These are phyloP conservation scores for Aspergillus sp. DNA, from an alignment of 2,329 filamentous ascomycete genomes.

Conservation along the genomic window DNA sequence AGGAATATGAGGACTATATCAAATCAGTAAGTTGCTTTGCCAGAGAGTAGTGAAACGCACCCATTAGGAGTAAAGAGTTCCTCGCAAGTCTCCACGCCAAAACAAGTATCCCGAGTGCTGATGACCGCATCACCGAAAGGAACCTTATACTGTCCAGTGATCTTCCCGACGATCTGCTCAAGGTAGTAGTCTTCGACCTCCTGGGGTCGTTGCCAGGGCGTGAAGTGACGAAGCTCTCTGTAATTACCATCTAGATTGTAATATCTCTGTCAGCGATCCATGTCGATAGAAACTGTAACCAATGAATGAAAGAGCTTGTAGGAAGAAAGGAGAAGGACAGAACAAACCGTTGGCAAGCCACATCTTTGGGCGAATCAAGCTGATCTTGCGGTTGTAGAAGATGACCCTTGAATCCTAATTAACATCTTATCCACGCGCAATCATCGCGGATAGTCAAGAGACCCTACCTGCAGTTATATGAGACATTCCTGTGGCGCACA, in stretches of 20 bases:
- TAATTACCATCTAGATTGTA: constrained; percentile 59
- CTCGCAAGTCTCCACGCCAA: constrained; percentile 68
- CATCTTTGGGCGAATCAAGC: constrained; percentile 71
- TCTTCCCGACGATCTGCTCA: constrained; percentile 57
- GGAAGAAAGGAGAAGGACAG: not conserved
- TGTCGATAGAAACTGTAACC: not conserved
- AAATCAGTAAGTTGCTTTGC: constrained; percentile 15
- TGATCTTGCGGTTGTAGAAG: constrained; percentile 63
- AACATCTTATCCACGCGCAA: not conserved
- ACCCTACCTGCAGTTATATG: constrained; percentile 60
- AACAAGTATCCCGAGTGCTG: constrained; percentile 59
- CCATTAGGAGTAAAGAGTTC: constrained; percentile 62
- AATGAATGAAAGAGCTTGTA: not conserved
- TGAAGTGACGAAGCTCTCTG: constrained; percentile 62
- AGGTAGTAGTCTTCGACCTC: constrained; percentile 64
- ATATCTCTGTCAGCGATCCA: not conserved
- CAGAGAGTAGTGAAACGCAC: constrained; percentile 17
- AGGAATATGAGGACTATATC: constrained; percentile 52
- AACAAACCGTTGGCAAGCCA: constrained; percentile 61
- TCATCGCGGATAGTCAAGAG: not conserved
- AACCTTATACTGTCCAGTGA: constrained; percentile 58
- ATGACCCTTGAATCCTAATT: constrained; percentile 45
- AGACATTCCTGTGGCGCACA: constrained; percentile 60
- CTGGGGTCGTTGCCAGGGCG: constrained; percentile 60
- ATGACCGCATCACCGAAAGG: constrained; percentile 70